A percentile compares a stretch with the other conserved stretches of the same genome.
These are phyloP conservation scores for Meyerozyma elateridarum DNA, from an alignment of 1,139 yeast species.

Conservation along the genomic window DNA sequence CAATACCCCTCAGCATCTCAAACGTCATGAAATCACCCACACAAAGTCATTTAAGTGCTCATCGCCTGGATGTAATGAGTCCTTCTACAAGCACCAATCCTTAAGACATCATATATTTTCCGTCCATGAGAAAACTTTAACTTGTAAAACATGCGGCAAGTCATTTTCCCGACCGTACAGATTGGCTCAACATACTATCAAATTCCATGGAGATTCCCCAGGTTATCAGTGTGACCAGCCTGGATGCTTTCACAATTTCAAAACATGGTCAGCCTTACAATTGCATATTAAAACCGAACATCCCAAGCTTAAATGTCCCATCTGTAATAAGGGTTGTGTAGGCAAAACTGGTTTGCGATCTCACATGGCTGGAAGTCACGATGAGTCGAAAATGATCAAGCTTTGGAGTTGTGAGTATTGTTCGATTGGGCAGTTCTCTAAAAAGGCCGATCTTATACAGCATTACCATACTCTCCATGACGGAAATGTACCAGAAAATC, in stretches of 20 bases:
- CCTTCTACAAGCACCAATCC: slow-evolving; percentile 76
- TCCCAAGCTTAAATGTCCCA: slow-evolving; percentile 59
- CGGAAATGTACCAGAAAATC: slow-evolving; percentile 33
- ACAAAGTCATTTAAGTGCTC: slow-evolving; percentile 64
- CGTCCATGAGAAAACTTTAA: slow-evolving; percentile 51
- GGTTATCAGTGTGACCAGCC: slow-evolving; percentile 59
- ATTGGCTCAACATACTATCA: slow-evolving; percentile 56
- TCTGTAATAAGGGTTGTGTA: slow-evolving; percentile 71
- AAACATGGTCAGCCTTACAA: slow-evolving; percentile 75
- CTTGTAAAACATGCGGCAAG: slow-evolving; percentile 58
- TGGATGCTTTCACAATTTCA: slow-evolving; percentile 57
- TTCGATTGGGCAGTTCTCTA: slow-evolving; percentile 30
- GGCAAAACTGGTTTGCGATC: slow-evolving; percentile 66
- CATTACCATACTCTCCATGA: slow-evolving; percentile 46
- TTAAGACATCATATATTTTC: slow-evolving; percentile 66
- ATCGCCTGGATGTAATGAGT: slow-evolving; percentile 55
- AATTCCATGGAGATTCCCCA: slow-evolving; percentile 52
- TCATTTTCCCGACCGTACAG: slow-evolving; percentile 57
- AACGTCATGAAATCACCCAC: slow-evolving; percentile 78
- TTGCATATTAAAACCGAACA: slow-evolving; percentile 69
- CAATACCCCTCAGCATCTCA: slow-evolving; percentile 74
- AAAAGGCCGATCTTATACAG: slow-evolving; percentile 29
- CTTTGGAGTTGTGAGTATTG: slow-evolving; percentile 63
- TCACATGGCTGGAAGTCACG: slow-evolving; percentile 64
- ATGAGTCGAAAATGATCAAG: slow-evolving; percentile 42